Conservation (phyloP, 176 grass and related monocot species). For the Musa acuminata region DNA sequence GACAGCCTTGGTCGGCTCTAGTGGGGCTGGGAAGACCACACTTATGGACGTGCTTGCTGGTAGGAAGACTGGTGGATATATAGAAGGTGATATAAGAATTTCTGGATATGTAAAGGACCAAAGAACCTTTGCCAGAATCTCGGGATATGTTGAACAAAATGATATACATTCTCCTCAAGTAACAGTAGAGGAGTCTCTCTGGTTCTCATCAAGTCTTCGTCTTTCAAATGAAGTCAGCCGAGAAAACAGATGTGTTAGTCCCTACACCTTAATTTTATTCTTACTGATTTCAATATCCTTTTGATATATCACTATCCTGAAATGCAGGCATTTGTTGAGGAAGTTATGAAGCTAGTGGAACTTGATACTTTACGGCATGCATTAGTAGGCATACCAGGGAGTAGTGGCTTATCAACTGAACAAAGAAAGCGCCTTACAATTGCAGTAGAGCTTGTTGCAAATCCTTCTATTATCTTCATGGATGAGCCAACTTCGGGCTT, state of each 20-base stretch:
- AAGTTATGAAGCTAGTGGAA: slow-evolving; percentile 69
- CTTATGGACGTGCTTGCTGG: slow-evolving; percentile 70
- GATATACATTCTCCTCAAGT: slow-evolving; percentile 80
- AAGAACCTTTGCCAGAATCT: slow-evolving; percentile 56
- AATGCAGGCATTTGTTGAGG: slow-evolving; percentile 59
- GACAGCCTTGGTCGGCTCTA: slow-evolving; percentile 69
- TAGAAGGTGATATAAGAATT: slow-evolving; percentile 62
- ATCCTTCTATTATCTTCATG: slow-evolving; percentile 82
- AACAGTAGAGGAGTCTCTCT: slow-evolving; percentile 66
- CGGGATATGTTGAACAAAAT: slow-evolving; percentile 87
- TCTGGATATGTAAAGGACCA: slow-evolving; percentile 63
- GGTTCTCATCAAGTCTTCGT: slow-evolving; percentile 64
- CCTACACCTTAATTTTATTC: background rate
- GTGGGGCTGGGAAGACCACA: slow-evolving; percentile 75
- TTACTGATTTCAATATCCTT: background rate
- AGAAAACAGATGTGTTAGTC: slow-evolving; percentile 40
- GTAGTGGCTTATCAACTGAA: slow-evolving; percentile 59
- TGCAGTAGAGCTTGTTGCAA: slow-evolving; percentile 74
- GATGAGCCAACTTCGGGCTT: slow-evolving; percentile 71
- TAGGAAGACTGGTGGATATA: slow-evolving; percentile 63
- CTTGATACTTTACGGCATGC: slow-evolving; percentile 51
- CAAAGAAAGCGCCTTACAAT: slow-evolving; percentile 79
- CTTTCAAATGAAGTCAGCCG: slow-evolving; percentile 38
- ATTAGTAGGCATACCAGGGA: slow-evolving; percentile 55
- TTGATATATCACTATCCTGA: background rate